Conservation (phyloP, 2,329 filamentous ascomycete species). For the Nectriaceae sp. region DNA sequence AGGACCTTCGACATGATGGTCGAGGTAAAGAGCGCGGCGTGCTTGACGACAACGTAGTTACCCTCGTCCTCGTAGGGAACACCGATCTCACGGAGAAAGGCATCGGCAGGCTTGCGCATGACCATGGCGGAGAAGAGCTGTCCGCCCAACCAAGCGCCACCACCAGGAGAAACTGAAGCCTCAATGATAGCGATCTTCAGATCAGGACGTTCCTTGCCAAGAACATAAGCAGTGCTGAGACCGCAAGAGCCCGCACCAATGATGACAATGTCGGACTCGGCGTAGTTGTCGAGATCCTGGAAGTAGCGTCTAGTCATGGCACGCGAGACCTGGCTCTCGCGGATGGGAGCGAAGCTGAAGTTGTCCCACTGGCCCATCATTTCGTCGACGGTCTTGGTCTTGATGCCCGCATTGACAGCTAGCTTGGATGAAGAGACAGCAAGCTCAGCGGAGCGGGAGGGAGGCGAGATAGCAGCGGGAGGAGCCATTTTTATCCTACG, state of each 20-base stretch:
- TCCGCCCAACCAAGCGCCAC: constrained; percentile 89
- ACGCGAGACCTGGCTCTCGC: constrained; percentile 88
- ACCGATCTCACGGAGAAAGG: constrained; percentile 78
- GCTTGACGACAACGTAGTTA: constrained; percentile 89
- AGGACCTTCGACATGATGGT: constrained; percentile 84
- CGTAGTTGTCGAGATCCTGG: constrained; percentile 81
- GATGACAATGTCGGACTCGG: constrained; percentile 93
- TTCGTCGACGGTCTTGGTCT: constrained; percentile 21
- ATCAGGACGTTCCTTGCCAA: constrained; percentile 82
- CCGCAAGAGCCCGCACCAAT: constrained; percentile 89
- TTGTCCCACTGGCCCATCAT: constrained; percentile 77
- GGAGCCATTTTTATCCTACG: constrained; percentile 69
- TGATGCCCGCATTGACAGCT: constrained; percentile 30
- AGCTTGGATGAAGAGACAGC: constrained; percentile 49
- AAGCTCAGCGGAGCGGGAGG: constrained; percentile 49
- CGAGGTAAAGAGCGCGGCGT: constrained; percentile 88
- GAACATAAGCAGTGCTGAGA: constrained; percentile 79
- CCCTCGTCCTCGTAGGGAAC: constrained; percentile 88
- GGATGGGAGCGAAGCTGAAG: constrained; percentile 84
- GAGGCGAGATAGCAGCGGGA: constrained; percentile 66
- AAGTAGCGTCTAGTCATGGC: constrained; percentile 96
- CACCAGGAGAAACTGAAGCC: constrained; percentile 82
- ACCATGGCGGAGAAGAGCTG: constrained; percentile 96
- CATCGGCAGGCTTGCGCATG: constrained; percentile 89
- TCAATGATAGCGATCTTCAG: constrained; percentile 91